Evolutionary conservation across 2,329 filamentous ascomycete species (phyloP), one percentile per base, ranked within the genome.

Genomic region (Penicillium decumbens): DNA sequence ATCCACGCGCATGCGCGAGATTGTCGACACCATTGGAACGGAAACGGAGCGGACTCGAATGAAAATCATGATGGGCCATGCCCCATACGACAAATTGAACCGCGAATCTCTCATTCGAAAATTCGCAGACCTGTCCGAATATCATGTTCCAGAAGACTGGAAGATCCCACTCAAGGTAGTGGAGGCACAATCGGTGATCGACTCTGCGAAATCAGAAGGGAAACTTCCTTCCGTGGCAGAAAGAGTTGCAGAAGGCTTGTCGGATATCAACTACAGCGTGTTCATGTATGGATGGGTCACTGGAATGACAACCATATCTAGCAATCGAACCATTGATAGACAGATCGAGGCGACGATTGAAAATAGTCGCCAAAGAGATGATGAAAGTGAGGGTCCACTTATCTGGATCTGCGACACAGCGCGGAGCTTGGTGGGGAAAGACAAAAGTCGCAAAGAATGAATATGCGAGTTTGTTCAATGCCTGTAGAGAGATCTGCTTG

Each of bases 271-370:
- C 59, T 70, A 77, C 45, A 83, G 84, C 18, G 85, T 89, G 7
- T 88, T 90, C 62, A 72, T 87, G 45, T 83, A 83, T 61, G 87
- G 87, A 13, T 91, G 87, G 87, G 75, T 76, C 8, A 70, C 73
- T 7, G 73, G 77, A 0, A 63, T 79, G 24, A 87, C 84, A 1
- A 90, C 86, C 0, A 70, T 91, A 44, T 88, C 85, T 3, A 85
- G 83, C 53, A 90, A 91, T 63, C 77, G 80, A 20, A 80, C 80
- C 1, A 82, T 86, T 39, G 79, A 81, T 20, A 86, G 81, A 56
- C 79, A 84, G 55, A 80, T 91, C 39, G 81, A 87, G 56, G 66
- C 63, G 23, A 71, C 76, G 2, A 72, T 87, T 41, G 81, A 85
- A 53, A 72, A 75, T 51, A 71, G 78, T 51, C 69, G 75, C 42